Evolutionary conservation across 2,329 filamentous ascomycete genomes (phyloP), one percentile per base, ranked within the genome.

Genomic region (Trichoderma aggressivum): DNA sequence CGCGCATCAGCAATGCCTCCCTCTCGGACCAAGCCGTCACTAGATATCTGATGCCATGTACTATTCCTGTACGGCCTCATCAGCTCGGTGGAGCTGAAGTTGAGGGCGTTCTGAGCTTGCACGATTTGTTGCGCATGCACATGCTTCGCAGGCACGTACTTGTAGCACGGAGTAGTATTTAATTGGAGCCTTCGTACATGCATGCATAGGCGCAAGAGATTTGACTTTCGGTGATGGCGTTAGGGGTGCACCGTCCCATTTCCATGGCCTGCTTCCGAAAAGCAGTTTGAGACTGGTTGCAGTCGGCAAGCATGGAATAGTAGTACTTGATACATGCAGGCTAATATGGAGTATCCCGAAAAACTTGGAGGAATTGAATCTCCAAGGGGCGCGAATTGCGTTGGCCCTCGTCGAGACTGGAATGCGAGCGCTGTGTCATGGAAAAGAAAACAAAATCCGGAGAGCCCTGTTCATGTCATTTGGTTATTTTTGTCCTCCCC

Each of bases 161-260:
- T 56, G 66, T 32, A 36, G 39, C 62, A 71, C 61, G 36, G 55
- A n/a, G 61, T 71, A 39, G 66, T 61, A 69, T 69, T 69, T 61
- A 60, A 69, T 36, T 66, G 69, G 69, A 71, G 61, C 55, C 69
- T 61, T 59, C 69, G 69, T 71, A 66, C 69, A 60, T 71, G 39
- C 61, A 53, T 71, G 50, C 64, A 64, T 66, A 71, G 62, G 62
- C 69, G 62, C 69, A 24, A 59, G 69, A 71, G 55, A 61, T 71
- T 65, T 71, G 69, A 65, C 69, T 65, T 64, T 71, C 55, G 62
- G 69, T 66, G 62, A 66, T 71, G 62, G 69, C 69, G 62, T 66
- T 64, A 66, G 69, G 67, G 60, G 69, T 58, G 55, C 60, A 50
- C 61, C 36, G 56, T 69, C 65, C 65, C 56, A 50, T 60, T 36